phyloP scores from a whole-genome alignment of 495 filamentous ascomycete genomes.

The Physcia stellaris region DNA sequence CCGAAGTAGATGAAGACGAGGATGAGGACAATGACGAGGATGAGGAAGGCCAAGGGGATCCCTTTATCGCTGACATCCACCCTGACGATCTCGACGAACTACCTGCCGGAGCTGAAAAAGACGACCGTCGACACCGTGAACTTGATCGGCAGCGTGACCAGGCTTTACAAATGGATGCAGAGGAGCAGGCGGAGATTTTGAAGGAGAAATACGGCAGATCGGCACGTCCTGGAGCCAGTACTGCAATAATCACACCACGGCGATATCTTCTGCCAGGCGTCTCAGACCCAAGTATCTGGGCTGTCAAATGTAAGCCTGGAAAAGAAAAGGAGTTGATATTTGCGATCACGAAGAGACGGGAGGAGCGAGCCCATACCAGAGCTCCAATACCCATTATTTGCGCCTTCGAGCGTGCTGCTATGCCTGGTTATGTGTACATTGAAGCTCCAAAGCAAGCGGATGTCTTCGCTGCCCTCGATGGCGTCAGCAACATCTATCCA shows the following conservation, averaged over 20 bases:
- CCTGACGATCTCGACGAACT: conserved; percentile 77
- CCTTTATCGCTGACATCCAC: conserved; percentile 75
- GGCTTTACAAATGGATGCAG: conserved; percentile 74
- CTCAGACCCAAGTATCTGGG: conserved; percentile 93
- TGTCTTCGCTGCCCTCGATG: conserved; percentile 66
- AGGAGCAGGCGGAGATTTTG: conserved; percentile 78
- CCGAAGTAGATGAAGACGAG: conserved; percentile 82
- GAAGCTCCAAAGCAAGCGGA: conserved; percentile 80
- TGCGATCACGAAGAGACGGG: conserved; percentile 71
- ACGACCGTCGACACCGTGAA: conserved; percentile 87
- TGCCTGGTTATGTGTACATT: conserved; percentile 91
- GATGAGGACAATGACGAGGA: conserved; percentile 88
- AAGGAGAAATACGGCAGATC: conserved; percentile 68
- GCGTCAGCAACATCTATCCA: conserved; percentile 73
- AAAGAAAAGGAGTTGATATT: conserved; percentile 88
- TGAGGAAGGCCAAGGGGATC: conserved; percentile 64
- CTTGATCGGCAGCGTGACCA: conserved; percentile 84
- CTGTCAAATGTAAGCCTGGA: conserved; percentile 78
- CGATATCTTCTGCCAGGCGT: conserved; percentile 83
- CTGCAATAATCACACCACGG: conserved; percentile 63
- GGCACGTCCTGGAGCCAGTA: conserved; percentile 39
- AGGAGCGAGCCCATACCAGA: conserved; percentile 59
- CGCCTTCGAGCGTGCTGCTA: conserved; percentile 78
- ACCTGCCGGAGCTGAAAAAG: conserved; percentile 63
- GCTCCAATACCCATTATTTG: conserved; percentile 67